Evolutionary conservation across 768 basidiomycete genomes (phyloP), one percentile per base, ranked within the genome.

Genomic region (Panaeolus papilionaceus): DNA sequence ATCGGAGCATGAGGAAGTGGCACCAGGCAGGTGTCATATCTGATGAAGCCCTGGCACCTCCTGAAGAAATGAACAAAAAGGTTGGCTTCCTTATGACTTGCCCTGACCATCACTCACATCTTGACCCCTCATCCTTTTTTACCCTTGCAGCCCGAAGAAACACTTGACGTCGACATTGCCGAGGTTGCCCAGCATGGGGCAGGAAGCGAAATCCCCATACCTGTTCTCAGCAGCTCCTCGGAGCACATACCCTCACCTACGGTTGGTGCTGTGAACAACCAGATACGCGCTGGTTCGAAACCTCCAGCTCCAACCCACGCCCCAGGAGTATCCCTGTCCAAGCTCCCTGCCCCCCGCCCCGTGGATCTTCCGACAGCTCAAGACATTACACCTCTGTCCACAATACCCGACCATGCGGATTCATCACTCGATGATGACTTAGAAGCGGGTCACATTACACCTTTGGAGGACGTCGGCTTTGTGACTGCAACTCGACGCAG

Each of bases 1-100:
- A 98, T 79, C 85, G 86, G 71, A 95, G 95, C 79, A 83, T 95
- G 61, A 86, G 91, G 75, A 88, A 89, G 75, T 98, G 96, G 96
- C 88, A 91, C 65, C 89, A 92, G 71, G 84, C 88, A 28, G 95
- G 95, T 2, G 77, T 95, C 39, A 83, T 94, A 39, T 77, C 87
- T 37, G 87, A 88, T 63, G 75, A 81, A 45, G 80, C 78, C 38
- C 69, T 83, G 26, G 66, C 79, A 42, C 75, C 82, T 38, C 66
- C 79, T 5, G 78, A 73, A n/a, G 78, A 82, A 39, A 39, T 75
- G 74, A 87, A 89, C 82, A 88, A 84, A 76, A 74, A 80, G 75
- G 73, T 72, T n/a, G 54, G 67, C 33, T 37, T 16, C 26, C 33
- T 33, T 58, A 18, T 23, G 6, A 12, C 20, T 58, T 12, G 26